Conservation (phyloP, 805 yeast species). For the Ogataea haglerorum region DNA sequence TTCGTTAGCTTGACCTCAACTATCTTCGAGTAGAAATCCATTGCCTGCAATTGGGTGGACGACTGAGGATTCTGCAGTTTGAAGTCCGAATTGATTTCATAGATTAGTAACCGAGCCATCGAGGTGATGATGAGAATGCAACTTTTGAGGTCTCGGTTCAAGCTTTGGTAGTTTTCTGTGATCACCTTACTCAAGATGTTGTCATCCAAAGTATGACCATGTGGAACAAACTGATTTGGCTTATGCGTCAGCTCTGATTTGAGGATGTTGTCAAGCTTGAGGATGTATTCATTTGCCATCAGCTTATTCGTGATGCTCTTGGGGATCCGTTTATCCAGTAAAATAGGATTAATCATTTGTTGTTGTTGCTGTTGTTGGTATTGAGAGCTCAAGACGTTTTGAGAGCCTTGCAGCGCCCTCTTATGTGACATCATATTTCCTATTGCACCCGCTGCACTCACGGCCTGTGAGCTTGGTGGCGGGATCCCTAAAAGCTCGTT, state of each 20-base stretch:
- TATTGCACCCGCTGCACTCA: conserved; percentile 35
- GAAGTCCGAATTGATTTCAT: conserved; percentile 32
- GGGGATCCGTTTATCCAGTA: conserved; percentile 33
- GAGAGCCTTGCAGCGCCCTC: conserved; percentile 23
- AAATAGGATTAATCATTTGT: conserved; percentile 32
- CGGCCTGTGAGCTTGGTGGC: conserved; percentile 33
- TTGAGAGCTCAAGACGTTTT: conserved; percentile 15
- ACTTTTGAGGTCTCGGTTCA: conserved; percentile 31
- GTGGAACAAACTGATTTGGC: conserved; percentile 26
- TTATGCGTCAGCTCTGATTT: conserved; percentile 33
- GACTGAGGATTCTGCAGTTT: conserved; percentile 31
- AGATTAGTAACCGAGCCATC: conserved; percentile 34
- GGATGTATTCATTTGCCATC: conserved; percentile 31
- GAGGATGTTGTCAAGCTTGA: conserved; percentile 32
- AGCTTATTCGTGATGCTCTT: conserved; percentile 27
- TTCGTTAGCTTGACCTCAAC: conserved; percentile 45
- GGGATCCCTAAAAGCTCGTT: conserved; percentile 29
- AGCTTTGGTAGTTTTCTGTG: conserved; percentile 28
- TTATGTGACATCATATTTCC: conserved; percentile 32
- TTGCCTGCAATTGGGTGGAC: conserved; percentile 39
- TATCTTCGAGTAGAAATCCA: conserved; percentile 34
- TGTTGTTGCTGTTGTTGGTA: conserved; percentile 28
- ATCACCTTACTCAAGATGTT: conserved; percentile 29
- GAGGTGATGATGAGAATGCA: conserved; percentile 36
- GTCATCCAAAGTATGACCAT: conserved; percentile 33